Conservation (phyloP, 2,329 filamentous ascomycete species). For the Mycocentrospora acerina region DNA sequence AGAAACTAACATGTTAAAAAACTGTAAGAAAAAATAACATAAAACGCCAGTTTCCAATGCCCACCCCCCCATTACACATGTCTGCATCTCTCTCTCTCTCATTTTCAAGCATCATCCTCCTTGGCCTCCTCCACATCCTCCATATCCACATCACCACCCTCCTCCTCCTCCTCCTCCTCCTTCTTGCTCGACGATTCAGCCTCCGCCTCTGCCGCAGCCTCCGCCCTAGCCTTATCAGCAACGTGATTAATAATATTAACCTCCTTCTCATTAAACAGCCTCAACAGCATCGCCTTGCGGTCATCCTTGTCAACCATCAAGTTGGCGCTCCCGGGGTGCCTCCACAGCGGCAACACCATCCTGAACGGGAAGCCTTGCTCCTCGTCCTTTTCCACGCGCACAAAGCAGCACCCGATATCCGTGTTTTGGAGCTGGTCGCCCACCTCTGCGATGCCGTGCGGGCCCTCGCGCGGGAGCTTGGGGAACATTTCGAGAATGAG, state of each 20-base stretch:
- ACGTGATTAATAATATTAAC: constrained; percentile 63
- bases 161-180: constrained; percentile 14
- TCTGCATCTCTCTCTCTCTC: too few relatives aligned
- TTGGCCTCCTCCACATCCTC: constrained; percentile 5
- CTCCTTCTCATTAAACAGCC: constrained; percentile 86
- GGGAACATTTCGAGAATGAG: constrained; percentile 97
- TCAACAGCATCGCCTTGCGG: constrained; percentile 82
- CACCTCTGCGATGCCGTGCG: constrained; percentile 80
- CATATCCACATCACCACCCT: constrained; percentile 1
- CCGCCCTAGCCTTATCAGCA: constrained; percentile 34
- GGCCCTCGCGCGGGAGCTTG: constrained; percentile 73
- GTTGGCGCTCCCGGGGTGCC: constrained; percentile 87
- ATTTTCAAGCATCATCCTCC: too few relatives aligned
- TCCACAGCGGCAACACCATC: constrained; percentile 91
- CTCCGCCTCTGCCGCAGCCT: constrained; percentile 15
- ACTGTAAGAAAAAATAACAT: too few relatives aligned
- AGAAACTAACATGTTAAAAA: too few relatives aligned
- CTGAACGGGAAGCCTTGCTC: constrained; percentile 68
- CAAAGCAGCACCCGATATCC: constrained; percentile 85
- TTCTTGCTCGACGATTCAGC: constrained; percentile 14
- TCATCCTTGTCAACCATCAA: constrained; percentile 99
- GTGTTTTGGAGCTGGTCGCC: constrained; percentile 78
- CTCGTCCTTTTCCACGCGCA: constrained; percentile 76
- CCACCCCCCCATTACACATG: too few relatives aligned
- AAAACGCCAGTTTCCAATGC: too few relatives aligned